These are phyloP conservation scores for Parietichytrium sp. DNA, from an alignment of 108 stramenopile species.

Conservation along the genomic window DNA sequence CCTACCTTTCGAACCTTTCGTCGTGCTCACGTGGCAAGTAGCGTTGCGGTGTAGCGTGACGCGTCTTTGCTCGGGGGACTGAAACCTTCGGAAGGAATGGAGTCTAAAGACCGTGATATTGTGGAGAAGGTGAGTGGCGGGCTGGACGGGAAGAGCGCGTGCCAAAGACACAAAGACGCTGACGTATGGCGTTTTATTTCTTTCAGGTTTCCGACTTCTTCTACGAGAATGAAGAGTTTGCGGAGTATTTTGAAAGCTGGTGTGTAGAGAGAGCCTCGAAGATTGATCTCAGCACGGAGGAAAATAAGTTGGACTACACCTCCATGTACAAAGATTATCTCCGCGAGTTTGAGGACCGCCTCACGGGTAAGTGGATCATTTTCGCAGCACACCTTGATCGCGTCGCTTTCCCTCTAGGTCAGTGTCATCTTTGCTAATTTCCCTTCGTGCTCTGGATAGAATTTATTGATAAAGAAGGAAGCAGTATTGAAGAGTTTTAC, in stretches of 20 bases:
- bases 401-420: no score
- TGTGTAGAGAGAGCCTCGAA: constrained; percentile 2
- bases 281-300: neutral
- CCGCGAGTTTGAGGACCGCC: neutral
- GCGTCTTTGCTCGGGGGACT: no score
- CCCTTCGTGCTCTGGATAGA: neutral
- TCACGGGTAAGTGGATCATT: neutral
- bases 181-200: no score
- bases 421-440: neutral
- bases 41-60: no score
- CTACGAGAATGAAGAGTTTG: constrained; percentile 37
- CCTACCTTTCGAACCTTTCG: no score
- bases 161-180: no score
- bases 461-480: constrained; percentile 2
- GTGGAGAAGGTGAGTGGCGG: no score
- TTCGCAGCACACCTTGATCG: constrained; percentile 12
- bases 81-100: no score
- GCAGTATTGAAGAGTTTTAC: neutral
- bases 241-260: constrained; percentile 16
- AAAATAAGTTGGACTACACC: constrained; percentile 38
- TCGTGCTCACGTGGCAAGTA: no score
- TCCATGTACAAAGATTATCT: neutral
- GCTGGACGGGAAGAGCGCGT: no score
- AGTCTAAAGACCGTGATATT: no score
- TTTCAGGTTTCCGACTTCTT: no score